Evolutionary conservation across 345 rosid genomes (phyloP), one percentile per base, ranked within the genome.

Genomic region (Lepidium didymum): DNA sequence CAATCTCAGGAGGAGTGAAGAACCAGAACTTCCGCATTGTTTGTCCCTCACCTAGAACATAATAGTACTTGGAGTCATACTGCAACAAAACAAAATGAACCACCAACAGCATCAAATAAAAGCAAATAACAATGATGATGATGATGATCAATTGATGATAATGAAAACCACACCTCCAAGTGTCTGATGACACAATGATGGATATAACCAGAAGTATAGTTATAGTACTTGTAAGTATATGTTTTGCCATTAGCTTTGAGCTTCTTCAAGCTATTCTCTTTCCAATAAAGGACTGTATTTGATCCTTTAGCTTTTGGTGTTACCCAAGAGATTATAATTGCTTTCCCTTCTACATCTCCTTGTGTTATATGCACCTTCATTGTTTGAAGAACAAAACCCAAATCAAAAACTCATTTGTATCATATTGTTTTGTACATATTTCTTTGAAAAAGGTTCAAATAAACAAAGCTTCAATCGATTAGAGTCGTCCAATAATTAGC

Each of bases 261-360:
- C 81, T 83, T 87, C 3, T 67, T 25, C 25, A 74, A 33, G 72
- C 79, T 73, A 35, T 73, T 69, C 41, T 90, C 66, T 36, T 78
- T 78, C 98, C 98, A 93, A 59, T 90, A 93, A 71, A 75, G 7
- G 53, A 93, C 94, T 14, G 10, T 56, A 47, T 64, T 81, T n/a
- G 96, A 82, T 50, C 94, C 92, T n/a, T 86, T 77, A 37, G 84
- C 88, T 55, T 82, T 83, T 70, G 54, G 63, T 16, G 97, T 93
- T 66, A 93, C 92, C 98, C 98, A 93, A 50, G 98, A 93, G 41
- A 90, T 81, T 63, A 88, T 90, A 79, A 90, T 81, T 62, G 82
- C 96, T 67, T 78, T 85, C 3, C 97, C 98, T 35, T 71, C 89
- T 23, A 69, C 83, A 81, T 93, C 96, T 64, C 97, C 98, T 87